Evolutionary conservation across 306 rosid genomes (phyloP).

Genomic region (Quercus robur): DNA sequence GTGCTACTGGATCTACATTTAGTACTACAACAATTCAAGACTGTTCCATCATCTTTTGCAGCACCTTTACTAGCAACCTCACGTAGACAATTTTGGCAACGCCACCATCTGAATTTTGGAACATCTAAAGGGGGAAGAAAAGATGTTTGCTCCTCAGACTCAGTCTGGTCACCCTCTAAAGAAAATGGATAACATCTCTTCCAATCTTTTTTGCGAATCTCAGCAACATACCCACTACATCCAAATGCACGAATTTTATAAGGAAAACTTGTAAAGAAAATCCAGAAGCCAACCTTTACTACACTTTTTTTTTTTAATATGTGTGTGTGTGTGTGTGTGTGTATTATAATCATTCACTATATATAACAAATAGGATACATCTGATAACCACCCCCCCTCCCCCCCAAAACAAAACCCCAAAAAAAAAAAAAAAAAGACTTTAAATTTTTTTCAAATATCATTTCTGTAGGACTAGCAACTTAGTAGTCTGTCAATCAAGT

Average conservation of each 20-base stretch:
- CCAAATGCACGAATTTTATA: constrained; percentile 12
- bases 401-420: too few relatives aligned
- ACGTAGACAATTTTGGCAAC: constrained; percentile 43
- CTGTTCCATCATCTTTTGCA: constrained; percentile 25
- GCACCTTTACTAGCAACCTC: constrained; percentile 38
- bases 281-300: constrained; percentile 9
- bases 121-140: constrained; percentile 52
- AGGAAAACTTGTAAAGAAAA: constrained; percentile 14
- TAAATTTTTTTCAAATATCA: neutral
- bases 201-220: constrained; percentile 73
- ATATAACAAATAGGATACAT: constrained; percentile 5
- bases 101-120: constrained; percentile 57
- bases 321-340: too few relatives aligned
- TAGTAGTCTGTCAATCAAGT: neutral
- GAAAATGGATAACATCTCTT: constrained; percentile 83
- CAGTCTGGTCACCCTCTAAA: constrained; percentile 30
- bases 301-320: too few relatives aligned
- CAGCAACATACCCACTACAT: constrained; percentile 88
- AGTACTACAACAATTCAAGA: constrained; percentile 15
- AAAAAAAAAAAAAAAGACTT: neutral
- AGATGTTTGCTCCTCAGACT: constrained; percentile 43
- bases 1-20: constrained; percentile 33
- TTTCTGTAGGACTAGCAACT: neutral
- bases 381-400: too few relatives aligned
- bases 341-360: neutral